Conservation (phyloP, 768 basidiomycete species). For the Hemileccinum impolitum region DNA sequence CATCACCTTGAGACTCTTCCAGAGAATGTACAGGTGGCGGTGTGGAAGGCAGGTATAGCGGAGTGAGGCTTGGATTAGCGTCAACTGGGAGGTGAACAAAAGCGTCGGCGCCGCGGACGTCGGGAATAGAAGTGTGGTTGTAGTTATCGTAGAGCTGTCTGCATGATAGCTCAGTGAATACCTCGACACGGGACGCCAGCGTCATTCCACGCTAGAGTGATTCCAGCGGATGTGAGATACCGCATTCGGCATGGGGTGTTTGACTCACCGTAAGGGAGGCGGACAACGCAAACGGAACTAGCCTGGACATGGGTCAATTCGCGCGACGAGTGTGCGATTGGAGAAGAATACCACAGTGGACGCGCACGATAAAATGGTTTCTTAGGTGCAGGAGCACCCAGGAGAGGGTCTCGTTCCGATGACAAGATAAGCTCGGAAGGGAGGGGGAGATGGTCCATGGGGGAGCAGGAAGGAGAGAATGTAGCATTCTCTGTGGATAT, state of each 20-base stretch:
- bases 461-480: slow-evolving; percentile 25
- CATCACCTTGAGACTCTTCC: slow-evolving; percentile 21
- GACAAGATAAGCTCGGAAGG: slow-evolving; percentile 12
- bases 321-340: background rate
- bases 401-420: slow-evolving; percentile 33
- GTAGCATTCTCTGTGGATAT: slow-evolving; percentile 32
- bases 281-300: slow-evolving; percentile 66
- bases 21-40: background rate
- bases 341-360: slow-evolving; percentile 40
- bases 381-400: slow-evolving; percentile 26
- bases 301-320: slow-evolving; percentile 40
- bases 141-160: slow-evolving; percentile 47
- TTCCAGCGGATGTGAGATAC: background rate
- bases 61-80: slow-evolving; percentile 7
- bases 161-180: slow-evolving; percentile 77
- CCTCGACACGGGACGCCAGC: slow-evolving; percentile 72
- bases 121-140: slow-evolving; percentile 31
- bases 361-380: slow-evolving; percentile 51
- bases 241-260: background rate
- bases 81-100: slow-evolving; percentile 5
- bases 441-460: slow-evolving; percentile 18
- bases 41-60: slow-evolving; percentile 11
- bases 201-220: slow-evolving; percentile 69
- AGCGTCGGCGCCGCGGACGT: background rate
- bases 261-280: slow-evolving; percentile 62